A percentile compares a stretch with the other conserved stretches of the same genome.
Conservation (phyloP, 108 stramenopile genomes). For the Nannochloropsis oceanica region DNA sequence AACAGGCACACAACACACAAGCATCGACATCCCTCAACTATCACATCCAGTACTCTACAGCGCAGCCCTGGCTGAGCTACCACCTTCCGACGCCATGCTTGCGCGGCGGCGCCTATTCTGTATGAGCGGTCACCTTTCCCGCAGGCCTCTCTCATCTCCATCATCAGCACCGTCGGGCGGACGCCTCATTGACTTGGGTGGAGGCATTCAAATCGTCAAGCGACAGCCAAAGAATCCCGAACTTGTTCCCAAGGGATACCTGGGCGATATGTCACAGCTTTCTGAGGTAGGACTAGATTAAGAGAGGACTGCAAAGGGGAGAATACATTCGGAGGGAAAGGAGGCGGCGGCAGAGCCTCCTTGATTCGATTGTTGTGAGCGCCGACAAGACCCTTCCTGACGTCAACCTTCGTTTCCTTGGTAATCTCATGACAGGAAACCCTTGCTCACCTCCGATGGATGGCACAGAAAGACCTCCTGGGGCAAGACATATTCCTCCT, state of each 20-base stretch:
- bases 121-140: not conserved
- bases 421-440: not conserved
- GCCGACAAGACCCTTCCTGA: no score
- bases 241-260: not conserved
- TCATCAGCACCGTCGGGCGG: not conserved
- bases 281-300: not conserved
- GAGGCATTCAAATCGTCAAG: not conserved
- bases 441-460: slow-evolving; percentile 47
- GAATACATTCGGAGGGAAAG: not conserved
- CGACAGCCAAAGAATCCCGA: not conserved
- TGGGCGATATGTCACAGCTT: not conserved
- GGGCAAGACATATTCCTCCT: slow-evolving; percentile 57
- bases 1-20: no score
- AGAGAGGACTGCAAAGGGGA: not conserved
- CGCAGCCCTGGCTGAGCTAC: not conserved
- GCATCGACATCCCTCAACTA: no score
- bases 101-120: not conserved
- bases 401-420: not conserved
- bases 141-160: not conserved
- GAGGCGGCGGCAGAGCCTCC: no score
- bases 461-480: slow-evolving; percentile 63
- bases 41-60: no score
- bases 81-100: not conserved
- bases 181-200: not conserved
- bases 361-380: no score